Conservation (phyloP, 768 basidiomycete species). For the Hericium coralloides region DNA sequence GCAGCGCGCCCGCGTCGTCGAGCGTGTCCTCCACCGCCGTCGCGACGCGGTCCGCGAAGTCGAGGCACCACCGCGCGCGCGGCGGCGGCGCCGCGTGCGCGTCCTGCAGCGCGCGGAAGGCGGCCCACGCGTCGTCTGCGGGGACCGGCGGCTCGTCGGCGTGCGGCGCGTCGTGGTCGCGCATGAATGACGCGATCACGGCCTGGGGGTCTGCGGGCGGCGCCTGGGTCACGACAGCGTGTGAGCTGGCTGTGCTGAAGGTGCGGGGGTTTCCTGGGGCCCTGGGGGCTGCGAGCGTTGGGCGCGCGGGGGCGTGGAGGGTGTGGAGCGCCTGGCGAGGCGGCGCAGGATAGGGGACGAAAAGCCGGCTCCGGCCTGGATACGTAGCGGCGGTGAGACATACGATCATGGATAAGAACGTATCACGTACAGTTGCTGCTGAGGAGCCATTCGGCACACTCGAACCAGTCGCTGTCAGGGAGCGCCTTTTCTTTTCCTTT, state of each 20-base stretch:
- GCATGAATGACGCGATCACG: no score
- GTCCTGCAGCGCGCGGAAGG: conserved; percentile 3
- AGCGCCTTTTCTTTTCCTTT: conserved; percentile 12
- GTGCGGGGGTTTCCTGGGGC: no score
- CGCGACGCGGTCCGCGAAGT: conserved; percentile 10
- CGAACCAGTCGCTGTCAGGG: conserved; percentile 2
- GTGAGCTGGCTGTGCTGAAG: no score
- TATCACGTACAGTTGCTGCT: conserved; percentile 6
- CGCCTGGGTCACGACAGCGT: no score
- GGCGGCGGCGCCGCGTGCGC: not conserved
- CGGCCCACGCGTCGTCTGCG: conserved; percentile 10
- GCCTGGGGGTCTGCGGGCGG: no score
- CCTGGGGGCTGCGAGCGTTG: no score
- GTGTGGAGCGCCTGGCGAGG: no score
- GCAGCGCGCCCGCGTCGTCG: conserved; percentile 5
- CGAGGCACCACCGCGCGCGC: conserved; percentile 1
- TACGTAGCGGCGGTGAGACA: not conserved
- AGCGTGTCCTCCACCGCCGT: conserved; percentile 6
- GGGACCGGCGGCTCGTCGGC: not conserved
- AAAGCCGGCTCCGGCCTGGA: not conserved
- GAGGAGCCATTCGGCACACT: conserved; percentile 9
- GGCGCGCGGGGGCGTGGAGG: no score
- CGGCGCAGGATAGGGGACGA: not conserved
- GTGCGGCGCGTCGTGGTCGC: no score
- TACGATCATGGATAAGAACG: not conserved